Base-by-base conservation (phyloP, 2,329 filamentous ascomycete genomes). In the Pseudogymnoascus sp. region DNA sequence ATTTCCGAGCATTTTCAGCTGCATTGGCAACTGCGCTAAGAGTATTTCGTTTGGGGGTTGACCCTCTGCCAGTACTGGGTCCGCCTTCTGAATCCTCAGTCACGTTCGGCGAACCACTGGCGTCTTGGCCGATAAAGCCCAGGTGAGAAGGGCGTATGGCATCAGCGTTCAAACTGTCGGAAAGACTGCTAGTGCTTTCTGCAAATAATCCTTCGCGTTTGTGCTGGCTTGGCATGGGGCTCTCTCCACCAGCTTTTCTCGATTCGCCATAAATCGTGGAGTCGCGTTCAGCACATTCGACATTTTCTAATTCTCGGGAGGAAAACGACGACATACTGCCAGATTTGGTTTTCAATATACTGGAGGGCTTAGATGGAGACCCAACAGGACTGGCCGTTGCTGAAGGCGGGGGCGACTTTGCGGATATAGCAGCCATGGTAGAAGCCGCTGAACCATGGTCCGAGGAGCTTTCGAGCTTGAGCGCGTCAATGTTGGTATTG, bases 361-460 rank as follows among this genome's bases (percentile, higher is more conserved):
- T 43, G 2, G 60, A 38, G 18, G 35, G 25, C 14, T 60, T 60
- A 69, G 71, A 68, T 25, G 77, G 75, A 47, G 78, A 78, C 53
- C 75, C 74, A 36, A 75, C 61, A 6, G 79, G 77, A 1, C 80
- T 78, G 11, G 76, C 75, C 6, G 73, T 69, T 1, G 83, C 80
- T 1, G 83, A 82, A 20, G 74, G 72, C n/a, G 81, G 58, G 36
- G 82, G 79, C 1, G 87, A 83, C 15, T 82, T 78, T 15, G 78
- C 81, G n/a, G 87, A 84, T 38, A 90, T 77, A 38, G 84, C 85
- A 60, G 86, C 86, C 79, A 91, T 90, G 25, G 82, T 78, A 65
- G 78, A 82, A 20, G 80, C 78, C 22, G 87, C 87, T 69, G 83
- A 77, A 62, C 78, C 78, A 58, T 84, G 78, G 37, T 85, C 81